These are phyloP conservation scores for Capsella bursapastoris DNA, from an alignment of 345 rosid genomes.

Conservation along the genomic window DNA sequence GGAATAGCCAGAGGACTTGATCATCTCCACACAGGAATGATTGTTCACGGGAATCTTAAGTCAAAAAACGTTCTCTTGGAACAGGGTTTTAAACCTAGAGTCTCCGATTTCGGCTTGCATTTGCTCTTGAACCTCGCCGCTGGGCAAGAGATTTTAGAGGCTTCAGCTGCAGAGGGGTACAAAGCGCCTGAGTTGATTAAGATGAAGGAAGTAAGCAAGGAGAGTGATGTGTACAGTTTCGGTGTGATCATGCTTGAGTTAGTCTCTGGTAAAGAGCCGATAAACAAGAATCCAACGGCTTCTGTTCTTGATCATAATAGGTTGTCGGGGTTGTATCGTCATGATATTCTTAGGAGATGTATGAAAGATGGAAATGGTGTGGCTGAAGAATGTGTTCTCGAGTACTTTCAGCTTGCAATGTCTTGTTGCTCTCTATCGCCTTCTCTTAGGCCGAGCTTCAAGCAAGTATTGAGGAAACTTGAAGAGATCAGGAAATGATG, in stretches of 20 bases:
- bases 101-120: slow-evolving; percentile 78
- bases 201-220: slow-evolving; percentile 71
- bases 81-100: slow-evolving; percentile 52
- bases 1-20: slow-evolving; percentile 77
- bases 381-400: slow-evolving; percentile 59
- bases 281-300: slow-evolving; percentile 23
- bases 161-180: slow-evolving; percentile 74
- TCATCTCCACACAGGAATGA: slow-evolving; percentile 71
- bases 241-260: slow-evolving; percentile 86
- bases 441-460: slow-evolving; percentile 70
- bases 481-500: slow-evolving; percentile 64
- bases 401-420: slow-evolving; percentile 76
- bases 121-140: slow-evolving; percentile 64
- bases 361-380: slow-evolving; percentile 46
- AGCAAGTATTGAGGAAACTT: slow-evolving; percentile 66
- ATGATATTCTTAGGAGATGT: slow-evolving; percentile 47
- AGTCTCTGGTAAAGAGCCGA: slow-evolving; percentile 69
- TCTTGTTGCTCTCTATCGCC: slow-evolving; percentile 84
- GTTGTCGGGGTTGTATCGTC: slow-evolving; percentile 60
- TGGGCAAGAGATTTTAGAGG: slow-evolving; percentile 81
- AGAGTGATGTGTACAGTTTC: slow-evolving; percentile 73
- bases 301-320: slow-evolving; percentile 55
- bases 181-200: slow-evolving; percentile 93
- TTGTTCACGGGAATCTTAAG: slow-evolving; percentile 85
- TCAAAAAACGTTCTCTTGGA: slow-evolving; percentile 73